phyloP scores from a whole-genome alignment of 2,329 filamentous ascomycete genomes.

The Stemphylium vesicarium region DNA sequence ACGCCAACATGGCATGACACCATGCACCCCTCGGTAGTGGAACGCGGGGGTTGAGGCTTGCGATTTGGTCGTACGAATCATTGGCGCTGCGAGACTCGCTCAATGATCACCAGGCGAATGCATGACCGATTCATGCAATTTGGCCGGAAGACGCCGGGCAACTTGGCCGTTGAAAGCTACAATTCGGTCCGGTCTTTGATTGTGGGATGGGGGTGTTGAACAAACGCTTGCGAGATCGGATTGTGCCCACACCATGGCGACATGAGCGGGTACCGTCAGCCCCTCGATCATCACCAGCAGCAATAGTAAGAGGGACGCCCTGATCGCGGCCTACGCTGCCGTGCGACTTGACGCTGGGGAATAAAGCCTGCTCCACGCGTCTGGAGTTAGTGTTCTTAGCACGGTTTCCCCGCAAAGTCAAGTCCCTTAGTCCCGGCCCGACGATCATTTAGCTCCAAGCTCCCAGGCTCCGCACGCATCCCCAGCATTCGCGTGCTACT shows the following conservation, averaged over 20 bases:
- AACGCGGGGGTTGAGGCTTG: constrained; percentile 14
- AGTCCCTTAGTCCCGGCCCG: constrained; percentile 27
- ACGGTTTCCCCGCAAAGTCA: constrained; percentile 42
- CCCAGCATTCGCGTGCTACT: constrained; percentile 24
- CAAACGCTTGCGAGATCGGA: not conserved
- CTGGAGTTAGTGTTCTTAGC: constrained; percentile 20
- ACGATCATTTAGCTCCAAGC: constrained; percentile 25
- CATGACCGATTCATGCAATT: not conserved
- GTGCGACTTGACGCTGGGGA: constrained; percentile 25
- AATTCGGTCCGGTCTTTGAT: not conserved
- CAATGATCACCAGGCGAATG: not conserved
- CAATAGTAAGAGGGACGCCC: not conserved
- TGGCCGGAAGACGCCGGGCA: constrained; percentile 9
- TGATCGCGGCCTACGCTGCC: not conserved
- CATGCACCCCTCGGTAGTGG: constrained; percentile 1
- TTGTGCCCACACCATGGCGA: not conserved
- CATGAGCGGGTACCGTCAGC: not conserved
- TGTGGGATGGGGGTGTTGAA: not conserved
- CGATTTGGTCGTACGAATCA: not conserved
- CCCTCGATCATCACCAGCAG: not conserved
- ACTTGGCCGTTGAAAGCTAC: not conserved
- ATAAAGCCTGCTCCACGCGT: constrained; percentile 15
- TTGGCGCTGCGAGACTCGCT: not conserved
- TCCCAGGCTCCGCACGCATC: constrained; percentile 31
- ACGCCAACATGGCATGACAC: constrained; percentile 25